Conservation (phyloP, 495 filamentous ascomycete genomes). For the Penicillium ucsense region DNA sequence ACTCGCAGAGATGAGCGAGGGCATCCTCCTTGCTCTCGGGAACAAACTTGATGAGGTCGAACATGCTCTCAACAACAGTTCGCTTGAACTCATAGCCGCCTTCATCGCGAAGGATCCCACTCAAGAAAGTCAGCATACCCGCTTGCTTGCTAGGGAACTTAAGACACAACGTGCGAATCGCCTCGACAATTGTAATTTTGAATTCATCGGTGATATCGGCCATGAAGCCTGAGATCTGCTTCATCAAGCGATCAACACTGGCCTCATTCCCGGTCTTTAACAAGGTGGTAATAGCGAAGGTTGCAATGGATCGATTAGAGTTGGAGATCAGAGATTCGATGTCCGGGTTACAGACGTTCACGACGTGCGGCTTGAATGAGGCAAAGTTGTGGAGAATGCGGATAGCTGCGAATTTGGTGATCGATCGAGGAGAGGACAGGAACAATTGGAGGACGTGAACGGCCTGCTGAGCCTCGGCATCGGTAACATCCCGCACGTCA, state of each 20-base stretch:
- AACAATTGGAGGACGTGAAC: slow-evolving; percentile 94
- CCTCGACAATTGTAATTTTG: slow-evolving; percentile 98
- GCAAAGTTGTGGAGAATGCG: slow-evolving; percentile 95
- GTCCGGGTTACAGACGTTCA: slow-evolving; percentile 90
- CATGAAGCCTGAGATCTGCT: slow-evolving; percentile 97
- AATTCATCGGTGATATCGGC: slow-evolving; percentile 97
- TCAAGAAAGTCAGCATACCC: slow-evolving; percentile 93
- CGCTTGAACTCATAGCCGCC: slow-evolving; percentile 98
- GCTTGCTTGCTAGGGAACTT: slow-evolving; percentile 99
- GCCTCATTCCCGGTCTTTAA: slow-evolving; percentile 97
- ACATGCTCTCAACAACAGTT: slow-evolving; percentile 97
- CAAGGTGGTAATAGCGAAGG: slow-evolving; percentile 94
- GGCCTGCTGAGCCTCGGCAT: slow-evolving; percentile 83
- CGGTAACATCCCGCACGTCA: slow-evolving; percentile 84
- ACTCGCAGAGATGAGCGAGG: slow-evolving; percentile 92
- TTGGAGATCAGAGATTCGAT: slow-evolving; percentile 95
- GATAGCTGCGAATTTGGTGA: slow-evolving; percentile 97
- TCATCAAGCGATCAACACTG: slow-evolving; percentile 95
- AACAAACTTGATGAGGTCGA: slow-evolving; percentile 98
- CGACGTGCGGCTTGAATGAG: slow-evolving; percentile 85
- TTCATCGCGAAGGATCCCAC: slow-evolving; percentile 88
- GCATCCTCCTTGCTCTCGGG: slow-evolving; percentile 97
- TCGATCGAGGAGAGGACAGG: slow-evolving; percentile 89
- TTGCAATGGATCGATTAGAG: slow-evolving; percentile 93
- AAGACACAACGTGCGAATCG: slow-evolving; percentile 88